Evolutionary conservation across 2,329 filamentous ascomycete species (phyloP).

Genomic region (Knoxdaviesia capensis): DNA sequence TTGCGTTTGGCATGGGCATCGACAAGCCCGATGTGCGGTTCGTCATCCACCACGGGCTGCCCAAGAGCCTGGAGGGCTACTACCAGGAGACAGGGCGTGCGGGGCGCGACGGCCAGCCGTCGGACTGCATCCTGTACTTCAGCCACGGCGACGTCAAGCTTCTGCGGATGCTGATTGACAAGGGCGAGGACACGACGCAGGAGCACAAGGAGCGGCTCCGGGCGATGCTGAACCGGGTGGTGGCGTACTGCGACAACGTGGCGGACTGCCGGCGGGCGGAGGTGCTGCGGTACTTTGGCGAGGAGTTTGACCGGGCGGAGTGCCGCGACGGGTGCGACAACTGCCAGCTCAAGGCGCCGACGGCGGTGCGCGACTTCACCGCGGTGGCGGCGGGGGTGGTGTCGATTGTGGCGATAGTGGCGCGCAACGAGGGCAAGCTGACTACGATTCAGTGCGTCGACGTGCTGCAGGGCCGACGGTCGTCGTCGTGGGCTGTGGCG

Average conservation of each 20-base stretch:
- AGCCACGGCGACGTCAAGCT: conserved; percentile 55
- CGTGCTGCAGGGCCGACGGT: conserved; percentile 42
- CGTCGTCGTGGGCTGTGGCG: not conserved
- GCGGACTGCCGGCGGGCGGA: conserved; percentile 74
- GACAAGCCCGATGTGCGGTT: conserved; percentile 95
- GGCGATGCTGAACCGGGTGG: conserved; percentile 68
- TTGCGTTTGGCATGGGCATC: conserved; percentile 99
- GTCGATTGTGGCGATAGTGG: conserved; percentile 36
- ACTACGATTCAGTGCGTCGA: conserved; percentile 72
- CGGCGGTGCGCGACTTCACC: conserved; percentile 60
- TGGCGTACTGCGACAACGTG: conserved; percentile 76
- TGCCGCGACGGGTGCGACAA: conserved; percentile 76
- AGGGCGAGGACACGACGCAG: conserved; percentile 15
- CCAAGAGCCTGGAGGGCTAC: conserved; percentile 92
- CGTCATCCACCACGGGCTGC: conserved; percentile 81
- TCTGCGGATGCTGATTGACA: conserved; percentile 54
- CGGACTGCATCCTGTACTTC: conserved; percentile 82
- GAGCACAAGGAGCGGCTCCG: conserved; percentile 72
- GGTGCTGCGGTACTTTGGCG: conserved; percentile 86
- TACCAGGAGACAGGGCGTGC: conserved; percentile 96
- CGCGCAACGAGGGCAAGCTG: conserved; percentile 38
- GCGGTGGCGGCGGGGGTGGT: conserved; percentile 43
- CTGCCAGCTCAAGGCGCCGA: conserved; percentile 52
- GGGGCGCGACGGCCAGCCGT: conserved; percentile 71
- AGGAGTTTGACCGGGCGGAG: conserved; percentile 50